Percentiles rank a stretch among this genome's conserved stretches.
These are phyloP conservation scores for Dillenia suffruticosa DNA, from an alignment of 164 flowering plant species.

Conservation along the genomic window DNA sequence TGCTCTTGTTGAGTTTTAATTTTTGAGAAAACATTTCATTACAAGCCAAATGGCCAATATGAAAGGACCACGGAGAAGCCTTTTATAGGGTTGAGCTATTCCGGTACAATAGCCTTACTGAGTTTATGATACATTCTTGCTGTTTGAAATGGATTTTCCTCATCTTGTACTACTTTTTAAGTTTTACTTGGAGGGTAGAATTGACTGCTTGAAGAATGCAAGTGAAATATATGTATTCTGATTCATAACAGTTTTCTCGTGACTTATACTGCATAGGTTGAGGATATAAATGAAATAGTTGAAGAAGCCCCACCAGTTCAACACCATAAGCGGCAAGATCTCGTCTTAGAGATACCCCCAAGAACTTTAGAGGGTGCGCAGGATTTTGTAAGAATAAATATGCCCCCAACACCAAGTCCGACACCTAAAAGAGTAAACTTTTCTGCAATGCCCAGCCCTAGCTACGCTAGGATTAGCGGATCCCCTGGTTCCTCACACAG, in stretches of 20 bases:
- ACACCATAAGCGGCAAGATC: constrained; percentile 19
- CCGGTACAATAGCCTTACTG: not conserved
- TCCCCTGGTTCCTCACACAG: constrained; percentile 46
- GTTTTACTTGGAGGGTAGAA: not conserved
- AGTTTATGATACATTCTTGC: not conserved
- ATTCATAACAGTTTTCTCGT: not conserved
- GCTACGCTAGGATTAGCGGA: constrained; percentile 20
- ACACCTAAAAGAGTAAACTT: constrained; percentile 36
- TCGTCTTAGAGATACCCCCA: constrained; percentile 37
- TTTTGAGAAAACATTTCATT: no score
- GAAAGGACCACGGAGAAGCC: no score
- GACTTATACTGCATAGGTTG: constrained; percentile 26
- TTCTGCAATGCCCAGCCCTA: constrained; percentile 52
- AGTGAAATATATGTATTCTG: not conserved
- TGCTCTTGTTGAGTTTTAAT: no score
- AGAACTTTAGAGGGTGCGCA: constrained; percentile 28
- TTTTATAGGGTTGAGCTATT: not conserved
- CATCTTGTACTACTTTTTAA: no score
- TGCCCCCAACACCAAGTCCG: constrained; percentile 39
- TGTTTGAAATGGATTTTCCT: not conserved
- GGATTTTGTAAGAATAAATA: constrained; percentile 35
- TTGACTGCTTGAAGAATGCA: not conserved
- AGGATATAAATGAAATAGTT: constrained; percentile 30
- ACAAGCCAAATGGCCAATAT: no score
- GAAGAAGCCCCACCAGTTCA: constrained; percentile 30